phyloP scores from a whole-genome alignment of 306 rosid genomes.

The Rosa persica region DNA sequence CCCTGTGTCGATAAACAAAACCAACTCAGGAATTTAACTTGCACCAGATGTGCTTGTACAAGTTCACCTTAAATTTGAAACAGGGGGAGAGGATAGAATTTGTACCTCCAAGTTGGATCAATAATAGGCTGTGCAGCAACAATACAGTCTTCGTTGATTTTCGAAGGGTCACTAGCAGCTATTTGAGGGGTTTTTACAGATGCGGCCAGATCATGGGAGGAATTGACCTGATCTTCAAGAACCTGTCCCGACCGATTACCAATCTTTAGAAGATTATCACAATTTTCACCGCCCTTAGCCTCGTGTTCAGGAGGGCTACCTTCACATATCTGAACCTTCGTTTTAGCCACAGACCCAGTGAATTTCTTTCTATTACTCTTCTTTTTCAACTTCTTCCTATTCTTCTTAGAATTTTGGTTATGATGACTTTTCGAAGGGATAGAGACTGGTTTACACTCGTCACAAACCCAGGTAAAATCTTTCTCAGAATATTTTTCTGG shows the following conservation, averaged over 20 bases:
- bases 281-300: constrained; percentile 16
- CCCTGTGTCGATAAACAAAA: constrained; percentile 58
- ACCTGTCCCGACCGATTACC: constrained; percentile 19
- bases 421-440: background rate
- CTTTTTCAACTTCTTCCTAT: constrained; percentile 20
- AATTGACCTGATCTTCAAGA: constrained; percentile 29
- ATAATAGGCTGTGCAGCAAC: constrained; percentile 55
- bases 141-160: constrained; percentile 9
- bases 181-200: constrained; percentile 27
- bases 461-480: constrained; percentile 69
- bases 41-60: constrained; percentile 15
- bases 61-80: constrained; percentile 27
- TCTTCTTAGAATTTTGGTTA: constrained; percentile 12
- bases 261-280: constrained; percentile 16
- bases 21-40: constrained; percentile 10
- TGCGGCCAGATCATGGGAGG: constrained; percentile 9
- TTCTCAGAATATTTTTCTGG: constrained; percentile 22
- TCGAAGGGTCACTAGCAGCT: constrained; percentile 13
- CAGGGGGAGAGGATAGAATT: background rate
- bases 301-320: constrained; percentile 20
- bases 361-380: constrained; percentile 19
- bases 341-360: constrained; percentile 20
- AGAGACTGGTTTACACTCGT: constrained; percentile 50
- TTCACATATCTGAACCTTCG: constrained; percentile 11
- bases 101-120: constrained; percentile 73